phyloP scores from a whole-genome alignment of 768 basidiomycete genomes.

The Ramaria sp. region DNA sequence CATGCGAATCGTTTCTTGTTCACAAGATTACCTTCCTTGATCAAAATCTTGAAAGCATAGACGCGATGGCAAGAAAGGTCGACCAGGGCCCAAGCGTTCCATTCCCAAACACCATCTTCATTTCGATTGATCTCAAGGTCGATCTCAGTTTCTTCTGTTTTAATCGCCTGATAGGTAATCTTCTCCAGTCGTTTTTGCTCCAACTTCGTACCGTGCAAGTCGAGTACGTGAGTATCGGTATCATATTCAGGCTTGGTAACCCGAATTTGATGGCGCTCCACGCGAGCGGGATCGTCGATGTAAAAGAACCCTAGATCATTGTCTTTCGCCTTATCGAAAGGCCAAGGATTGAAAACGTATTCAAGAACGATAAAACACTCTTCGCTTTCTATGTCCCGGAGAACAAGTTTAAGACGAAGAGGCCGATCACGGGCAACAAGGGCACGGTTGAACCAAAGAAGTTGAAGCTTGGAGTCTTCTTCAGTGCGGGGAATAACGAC shows the following conservation, averaged over 20 bases:
- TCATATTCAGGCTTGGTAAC: conserved; percentile 17
- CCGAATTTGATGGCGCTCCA: conserved; percentile 19
- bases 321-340: conserved; percentile 18
- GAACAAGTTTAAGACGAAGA: conserved; percentile 25
- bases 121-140: conserved; percentile 23
- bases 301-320: conserved; percentile 25
- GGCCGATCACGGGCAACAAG: conserved; percentile 25
- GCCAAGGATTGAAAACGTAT: conserved; percentile 23
- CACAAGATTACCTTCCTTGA: conserved; percentile 19
- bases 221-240: conserved; percentile 14
- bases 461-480: conserved; percentile 21
- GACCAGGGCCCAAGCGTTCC: conserved; percentile 28
- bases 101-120: conserved; percentile 24
- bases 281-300: conserved; percentile 22
- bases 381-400: conserved; percentile 29
- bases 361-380: conserved; percentile 29
- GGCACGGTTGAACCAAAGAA: conserved; percentile 25
- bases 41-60: conserved; percentile 29
- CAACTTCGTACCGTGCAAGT: conserved; percentile 18
- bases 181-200: conserved; percentile 21
- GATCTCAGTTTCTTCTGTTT: conserved; percentile 27
- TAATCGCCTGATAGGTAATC: conserved; percentile 26
- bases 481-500: conserved; percentile 23
- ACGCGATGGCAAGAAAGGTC: conserved; percentile 29
- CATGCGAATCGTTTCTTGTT: conserved; percentile 21